These are phyloP conservation scores for Penicillium goetzii DNA, from an alignment of 495 filamentous ascomycete genomes.

Conservation along the genomic window DNA sequence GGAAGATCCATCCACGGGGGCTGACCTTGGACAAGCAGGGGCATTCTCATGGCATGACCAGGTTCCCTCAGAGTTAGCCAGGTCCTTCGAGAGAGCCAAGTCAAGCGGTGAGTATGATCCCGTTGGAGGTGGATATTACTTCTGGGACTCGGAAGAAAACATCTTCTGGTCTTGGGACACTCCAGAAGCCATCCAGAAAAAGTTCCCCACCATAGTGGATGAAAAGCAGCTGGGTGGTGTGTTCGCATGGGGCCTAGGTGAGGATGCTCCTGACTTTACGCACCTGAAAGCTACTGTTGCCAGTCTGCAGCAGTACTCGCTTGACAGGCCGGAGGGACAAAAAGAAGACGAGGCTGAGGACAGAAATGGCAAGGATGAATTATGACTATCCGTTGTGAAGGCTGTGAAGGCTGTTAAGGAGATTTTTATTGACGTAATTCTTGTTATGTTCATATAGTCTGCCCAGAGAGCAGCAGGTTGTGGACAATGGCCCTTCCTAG, in stretches of 20 bases:
- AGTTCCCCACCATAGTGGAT: background rate
- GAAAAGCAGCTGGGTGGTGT: background rate
- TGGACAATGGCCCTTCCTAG: too few species aligned
- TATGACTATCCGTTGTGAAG: too few species aligned
- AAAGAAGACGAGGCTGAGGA: too few species aligned
- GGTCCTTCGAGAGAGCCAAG: background rate
- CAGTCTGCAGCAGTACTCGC: background rate
- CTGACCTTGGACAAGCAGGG: background rate
- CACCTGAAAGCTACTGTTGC: background rate
- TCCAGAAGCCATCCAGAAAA: background rate
- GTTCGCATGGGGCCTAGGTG: too few species aligned
- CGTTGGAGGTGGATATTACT: background rate
- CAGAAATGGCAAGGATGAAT: too few species aligned
- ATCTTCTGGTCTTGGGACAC: background rate
- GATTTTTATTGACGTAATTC: too few species aligned
- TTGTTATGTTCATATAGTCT: too few species aligned
- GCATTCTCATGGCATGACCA: background rate
- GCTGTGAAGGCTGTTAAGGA: too few species aligned
- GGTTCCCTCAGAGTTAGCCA: background rate
- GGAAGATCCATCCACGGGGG: background rate
- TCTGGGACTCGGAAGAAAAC: background rate
- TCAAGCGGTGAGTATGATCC: background rate
- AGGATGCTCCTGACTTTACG: background rate
- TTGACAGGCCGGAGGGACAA: background rate
- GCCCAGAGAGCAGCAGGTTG: too few species aligned